A percentile compares a stretch with the other conserved stretches of the same genome.
These are phyloP conservation scores for Saraca asoca DNA, from an alignment of 331 rosid genomes.

Conservation along the genomic window DNA sequence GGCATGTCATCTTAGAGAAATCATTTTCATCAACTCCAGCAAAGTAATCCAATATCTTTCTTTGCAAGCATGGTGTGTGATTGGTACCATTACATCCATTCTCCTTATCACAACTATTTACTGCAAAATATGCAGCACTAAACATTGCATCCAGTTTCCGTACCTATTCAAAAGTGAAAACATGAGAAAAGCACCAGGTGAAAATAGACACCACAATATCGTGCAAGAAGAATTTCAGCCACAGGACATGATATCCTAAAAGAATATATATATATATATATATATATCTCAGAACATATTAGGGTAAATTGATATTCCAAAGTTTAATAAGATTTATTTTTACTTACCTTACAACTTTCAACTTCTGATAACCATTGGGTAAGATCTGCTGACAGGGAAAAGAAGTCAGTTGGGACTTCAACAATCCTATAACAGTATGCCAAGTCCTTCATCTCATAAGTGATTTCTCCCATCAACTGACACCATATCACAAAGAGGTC, in stretches of 20 bases:
- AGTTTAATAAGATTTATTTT: conserved; percentile 16
- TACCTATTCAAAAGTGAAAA: conserved; percentile 52
- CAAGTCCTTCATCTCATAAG: conserved; percentile 78
- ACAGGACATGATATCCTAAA: background rate
- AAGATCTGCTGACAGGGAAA: conserved; percentile 69
- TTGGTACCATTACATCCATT: conserved; percentile 59
- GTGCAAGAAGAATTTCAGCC: background rate
- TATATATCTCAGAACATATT: background rate
- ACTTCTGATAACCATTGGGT: conserved; percentile 79
- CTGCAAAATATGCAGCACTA: conserved; percentile 68
- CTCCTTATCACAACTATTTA: conserved; percentile 59
- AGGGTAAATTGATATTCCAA: background rate
- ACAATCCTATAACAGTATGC: conserved; percentile 74
- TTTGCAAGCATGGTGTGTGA: conserved; percentile 82
- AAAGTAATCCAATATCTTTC: conserved; percentile 69
- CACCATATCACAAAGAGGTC: conserved; percentile 28
- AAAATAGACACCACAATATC: conserved; percentile 1
- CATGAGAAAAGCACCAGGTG: conserved; percentile 27
- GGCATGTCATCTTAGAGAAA: conserved; percentile 58
- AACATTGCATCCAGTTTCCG: conserved; percentile 77
- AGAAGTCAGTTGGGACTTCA: conserved; percentile 62
- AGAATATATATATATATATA: background rate
- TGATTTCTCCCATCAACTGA: conserved; percentile 84
- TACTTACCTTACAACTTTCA: conserved; percentile 75
- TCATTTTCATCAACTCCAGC: conserved; percentile 50